Base-by-base conservation (phyloP, 1,284 basidiomycete genomes). In the Entoloma clypeatum region DNA sequence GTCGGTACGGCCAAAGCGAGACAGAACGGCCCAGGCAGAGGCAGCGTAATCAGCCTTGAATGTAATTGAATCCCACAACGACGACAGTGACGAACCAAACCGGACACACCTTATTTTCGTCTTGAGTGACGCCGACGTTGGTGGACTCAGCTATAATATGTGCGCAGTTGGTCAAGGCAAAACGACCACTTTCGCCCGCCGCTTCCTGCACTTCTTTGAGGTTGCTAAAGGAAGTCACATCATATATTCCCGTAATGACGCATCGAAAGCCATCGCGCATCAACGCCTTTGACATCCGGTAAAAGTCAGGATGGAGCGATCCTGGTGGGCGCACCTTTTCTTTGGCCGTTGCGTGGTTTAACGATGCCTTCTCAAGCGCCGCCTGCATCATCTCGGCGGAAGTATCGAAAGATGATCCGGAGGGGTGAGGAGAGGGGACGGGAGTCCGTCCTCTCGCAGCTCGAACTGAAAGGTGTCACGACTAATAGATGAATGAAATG, bases 81-180 rank as follows among this genome's bases (percentile, higher is more conserved):
- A 2, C 18, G 41, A 33, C 25, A 23, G 18, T 27, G 35, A 23
- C 16, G 24, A 32, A 43, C 9, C 26, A 39, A 36, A 36, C 14
- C 11, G 18, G 24, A 44, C 36, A 28, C 39, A 40, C 48, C 42
- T 48, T 48, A 23, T 11, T 30, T 28, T 41, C 39, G 38, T 11
- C n/a, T n/a, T n/a, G n/a, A n/a, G 36, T 21, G 33, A 46, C 51
- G 24, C 11, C 10, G 16, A 14, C 16, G 27, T 53, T 53, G 5
- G 39, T 50, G 22, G 50, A 52, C 39, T 52, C 48, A 10, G 50
- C 18, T 34, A 57, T 48, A 33, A 57, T 57, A 30, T 58, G 49
- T 16, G 49, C 43, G 36, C 51, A 56, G 7, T 51, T 23, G 3
- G 51, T 58, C 18, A 6, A 7, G 24, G 13, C 17, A 16, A 32